Conservation (phyloP, 768 basidiomycete genomes). For the Boletus rex-veris region DNA sequence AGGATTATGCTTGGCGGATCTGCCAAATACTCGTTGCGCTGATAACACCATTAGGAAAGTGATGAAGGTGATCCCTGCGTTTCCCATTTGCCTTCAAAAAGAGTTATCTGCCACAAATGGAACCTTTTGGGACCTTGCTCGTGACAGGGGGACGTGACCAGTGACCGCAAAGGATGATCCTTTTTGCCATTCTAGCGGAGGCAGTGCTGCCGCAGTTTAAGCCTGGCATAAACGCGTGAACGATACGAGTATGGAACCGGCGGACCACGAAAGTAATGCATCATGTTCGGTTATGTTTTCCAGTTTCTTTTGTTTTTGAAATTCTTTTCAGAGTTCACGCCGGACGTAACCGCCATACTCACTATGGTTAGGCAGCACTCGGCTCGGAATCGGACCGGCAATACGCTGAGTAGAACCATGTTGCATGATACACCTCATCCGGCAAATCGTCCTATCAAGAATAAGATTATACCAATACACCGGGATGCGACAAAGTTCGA, state of each 20-base stretch:
- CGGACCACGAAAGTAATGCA: not conserved
- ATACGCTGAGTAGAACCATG: conserved; percentile 1
- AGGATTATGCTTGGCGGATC: conserved; percentile 5
- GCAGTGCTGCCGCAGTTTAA: conserved; percentile 15
- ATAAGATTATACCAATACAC: conserved; percentile 26
- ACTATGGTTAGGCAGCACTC: conserved; percentile 1
- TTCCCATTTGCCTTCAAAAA: conserved; percentile 17
- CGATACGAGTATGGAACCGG: not conserved
- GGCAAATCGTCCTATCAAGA: conserved; percentile 20
- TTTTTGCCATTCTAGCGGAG: conserved; percentile 14
- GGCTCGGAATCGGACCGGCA: conserved; percentile 7
- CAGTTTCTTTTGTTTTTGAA: not conserved
- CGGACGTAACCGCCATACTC: conserved; percentile 6
- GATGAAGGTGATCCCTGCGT: conserved; percentile 7
- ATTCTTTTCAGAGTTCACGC: conserved; percentile 3
- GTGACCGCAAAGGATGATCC: conserved; percentile 12
- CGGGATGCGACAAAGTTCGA: conserved; percentile 31
- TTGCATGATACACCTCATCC: conserved; percentile 15
- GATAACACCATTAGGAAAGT: conserved; percentile 23
- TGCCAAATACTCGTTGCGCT: conserved; percentile 6
- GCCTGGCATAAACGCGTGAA: not conserved
- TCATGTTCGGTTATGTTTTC: conserved; percentile 1
- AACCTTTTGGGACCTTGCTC: conserved; percentile 1
- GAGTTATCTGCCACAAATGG: conserved; percentile 14
- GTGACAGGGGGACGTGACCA: conserved; percentile 16